Percentiles rank a stretch among this genome's conserved stretches.
Conservation (phyloP, 1,284 basidiomycete genomes). For the Moniliella sp. region DNA sequence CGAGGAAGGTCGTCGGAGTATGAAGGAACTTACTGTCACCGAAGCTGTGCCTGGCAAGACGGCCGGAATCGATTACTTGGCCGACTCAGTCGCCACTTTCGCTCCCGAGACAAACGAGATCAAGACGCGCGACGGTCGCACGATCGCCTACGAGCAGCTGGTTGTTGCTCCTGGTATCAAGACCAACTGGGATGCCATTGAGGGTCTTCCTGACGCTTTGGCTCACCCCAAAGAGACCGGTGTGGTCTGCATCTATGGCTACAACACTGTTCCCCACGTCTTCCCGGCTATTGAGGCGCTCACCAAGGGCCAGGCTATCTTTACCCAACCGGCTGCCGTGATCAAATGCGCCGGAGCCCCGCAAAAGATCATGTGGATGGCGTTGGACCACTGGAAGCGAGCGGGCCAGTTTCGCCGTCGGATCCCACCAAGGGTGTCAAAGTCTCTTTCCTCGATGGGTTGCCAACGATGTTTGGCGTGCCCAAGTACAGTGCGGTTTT, state of each 20-base stretch:
- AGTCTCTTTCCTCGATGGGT: slow-evolving; percentile 69
- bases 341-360: slow-evolving; percentile 77
- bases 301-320: slow-evolving; percentile 55
- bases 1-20: slow-evolving; percentile 48
- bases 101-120: slow-evolving; percentile 48
- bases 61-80: background rate
- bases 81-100: background rate
- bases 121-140: slow-evolving; percentile 48
- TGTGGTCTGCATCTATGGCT: slow-evolving; percentile 75
- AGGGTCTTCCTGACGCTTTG: slow-evolving; percentile 58
- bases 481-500: slow-evolving; percentile 71
- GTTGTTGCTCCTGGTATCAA: slow-evolving; percentile 73
- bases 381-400: slow-evolving; percentile 21
- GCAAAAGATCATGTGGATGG: slow-evolving; percentile 34
- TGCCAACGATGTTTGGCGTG: slow-evolving; percentile 61
- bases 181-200: slow-evolving; percentile 51
- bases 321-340: slow-evolving; percentile 82
- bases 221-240: slow-evolving; percentile 48
- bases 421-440: slow-evolving; percentile 31
- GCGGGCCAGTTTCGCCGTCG: slow-evolving; percentile 10
- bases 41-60: background rate
- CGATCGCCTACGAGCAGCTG: slow-evolving; percentile 61
- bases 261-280: slow-evolving; percentile 20
- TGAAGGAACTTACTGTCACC: slow-evolving; percentile 30
- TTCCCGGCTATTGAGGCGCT: slow-evolving; percentile 40